Base-by-base conservation (phyloP, 148 eudicot genomes). In the Chenopodium quinoa region DNA sequence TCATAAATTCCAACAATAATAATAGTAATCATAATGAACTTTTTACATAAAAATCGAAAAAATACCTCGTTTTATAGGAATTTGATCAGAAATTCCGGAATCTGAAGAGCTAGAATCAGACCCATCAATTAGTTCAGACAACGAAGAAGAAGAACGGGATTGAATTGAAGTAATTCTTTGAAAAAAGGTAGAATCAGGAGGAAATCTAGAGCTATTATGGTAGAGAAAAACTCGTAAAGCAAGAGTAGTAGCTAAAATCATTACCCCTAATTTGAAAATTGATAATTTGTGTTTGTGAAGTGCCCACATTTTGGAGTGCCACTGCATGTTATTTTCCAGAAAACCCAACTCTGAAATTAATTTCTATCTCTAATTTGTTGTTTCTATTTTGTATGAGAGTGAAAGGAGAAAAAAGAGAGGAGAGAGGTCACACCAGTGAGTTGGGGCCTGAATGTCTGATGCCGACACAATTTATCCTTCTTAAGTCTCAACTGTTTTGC, bases 201-300 rank as follows among this genome's bases (percentile, higher is more conserved):
- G 72, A 73, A 87, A 86, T 9, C 31, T 85, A 82, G 78, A 9
- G 19, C 87, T 73, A 73, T 70, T 77, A 23, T 82, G 2, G 17
- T 52, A 76, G 72, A 83, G 73, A 40, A 90, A 86, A 16, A 89
- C 75, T 47, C 87, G 60, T 47, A 91, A 67, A 74, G 82, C 76
- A 78, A 91, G 77, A 50, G 71, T 80, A 4, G 87, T 74, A 4
- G 90, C 85, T 48, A 91, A 83, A 29, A 86, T 79, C 48, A 88
- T 76, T 2, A 88, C 52, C 9, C 72, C 71, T 44, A 88, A 48
- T 82, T 91, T 91, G 56, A 86, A 78, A 17, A 86, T 19, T 10
- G 80, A 23, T 17, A 76, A 77, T 76, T 89, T 80, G 84, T 85
- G 84, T 66, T 87, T 89, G 27, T 82, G 76, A 46, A 84, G 10